phyloP scores from a whole-genome alignment of 1,284 basidiomycete species.

The Fistulina hepatica region DNA sequence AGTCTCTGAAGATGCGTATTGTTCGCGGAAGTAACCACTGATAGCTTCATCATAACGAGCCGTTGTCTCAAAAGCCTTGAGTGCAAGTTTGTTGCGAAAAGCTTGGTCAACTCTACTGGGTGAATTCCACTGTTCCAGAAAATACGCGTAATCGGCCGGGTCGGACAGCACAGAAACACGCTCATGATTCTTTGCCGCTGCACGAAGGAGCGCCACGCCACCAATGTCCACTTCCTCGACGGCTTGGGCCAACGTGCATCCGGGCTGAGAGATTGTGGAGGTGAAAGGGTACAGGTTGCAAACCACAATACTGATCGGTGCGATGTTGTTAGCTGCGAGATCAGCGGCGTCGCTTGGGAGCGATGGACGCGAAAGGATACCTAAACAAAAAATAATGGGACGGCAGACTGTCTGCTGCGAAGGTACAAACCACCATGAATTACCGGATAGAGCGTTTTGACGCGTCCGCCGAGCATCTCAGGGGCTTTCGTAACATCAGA shows the following conservation, averaged over 20 bases:
- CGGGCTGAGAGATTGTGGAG: slow-evolving; percentile 79
- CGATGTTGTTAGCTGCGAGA: slow-evolving; percentile 71
- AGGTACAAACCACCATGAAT: slow-evolving; percentile 80
- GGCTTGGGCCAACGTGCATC: slow-evolving; percentile 85
- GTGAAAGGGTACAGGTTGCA: slow-evolving; percentile 99
- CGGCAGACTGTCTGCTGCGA: slow-evolving; percentile 1
- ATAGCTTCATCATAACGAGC: slow-evolving; percentile 94
- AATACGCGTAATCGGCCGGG: slow-evolving; percentile 84
- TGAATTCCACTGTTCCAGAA: slow-evolving; percentile 65
- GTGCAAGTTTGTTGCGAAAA: slow-evolving; percentile 71
- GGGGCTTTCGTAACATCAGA: slow-evolving; percentile 97
- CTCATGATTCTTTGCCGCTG: slow-evolving; percentile 97
- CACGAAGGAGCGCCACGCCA: slow-evolving; percentile 94
- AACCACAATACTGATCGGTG: slow-evolving; percentile 88
- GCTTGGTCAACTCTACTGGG: slow-evolving; percentile 55
- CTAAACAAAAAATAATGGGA: slow-evolving; percentile 26
- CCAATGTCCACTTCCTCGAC: slow-evolving; percentile 99
- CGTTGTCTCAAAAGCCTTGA: slow-evolving; percentile 98
- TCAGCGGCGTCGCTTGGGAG: slow-evolving; percentile 83
- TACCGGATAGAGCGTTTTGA: slow-evolving; percentile 98
- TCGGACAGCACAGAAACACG: slow-evolving; percentile 90
- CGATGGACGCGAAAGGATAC: slow-evolving; percentile 74
- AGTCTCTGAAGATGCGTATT: slow-evolving; percentile 76
- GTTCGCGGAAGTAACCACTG: slow-evolving; percentile 91
- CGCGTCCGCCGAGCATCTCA: slow-evolving; percentile 98